A percentile compares a stretch with the other conserved stretches of the same genome.
Evolutionary conservation across 306 rosid species (phyloP).

Genomic region (Castanea mollissima): DNA sequence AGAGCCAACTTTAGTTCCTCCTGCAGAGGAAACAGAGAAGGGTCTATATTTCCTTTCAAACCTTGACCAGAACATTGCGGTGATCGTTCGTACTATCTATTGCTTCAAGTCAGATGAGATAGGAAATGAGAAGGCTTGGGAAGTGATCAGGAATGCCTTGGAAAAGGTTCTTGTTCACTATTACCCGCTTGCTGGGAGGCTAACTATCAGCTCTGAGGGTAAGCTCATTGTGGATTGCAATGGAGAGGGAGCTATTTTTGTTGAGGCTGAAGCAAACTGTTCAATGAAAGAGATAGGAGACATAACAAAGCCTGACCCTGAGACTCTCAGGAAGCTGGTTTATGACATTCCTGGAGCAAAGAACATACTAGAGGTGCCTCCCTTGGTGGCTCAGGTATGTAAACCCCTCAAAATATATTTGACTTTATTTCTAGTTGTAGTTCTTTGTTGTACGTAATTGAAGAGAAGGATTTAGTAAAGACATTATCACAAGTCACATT

Average conservation of each 20-base stretch:
- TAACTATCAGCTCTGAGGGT: conserved; percentile 67
- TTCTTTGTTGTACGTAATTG: not conserved
- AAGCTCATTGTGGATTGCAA: conserved; percentile 83
- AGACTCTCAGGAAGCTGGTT: conserved; percentile 41
- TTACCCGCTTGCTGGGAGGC: conserved; percentile 84
- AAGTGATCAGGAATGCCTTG: conserved; percentile 62
- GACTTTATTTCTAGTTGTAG: not conserved
- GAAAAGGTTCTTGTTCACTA: conserved; percentile 68
- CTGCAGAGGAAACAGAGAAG: conserved; percentile 63
- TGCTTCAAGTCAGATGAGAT: conserved; percentile 50
- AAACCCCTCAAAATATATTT: not conserved
- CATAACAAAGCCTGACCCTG: conserved; percentile 72
- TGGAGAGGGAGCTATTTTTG: conserved; percentile 83
- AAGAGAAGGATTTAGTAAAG: not conserved
- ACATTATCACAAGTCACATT: not conserved
- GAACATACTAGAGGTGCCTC: conserved; percentile 47
- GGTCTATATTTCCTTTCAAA: conserved; percentile 78
- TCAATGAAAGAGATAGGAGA: conserved; percentile 67
- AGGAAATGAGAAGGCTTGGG: conserved; percentile 61
- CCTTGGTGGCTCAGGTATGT: conserved; percentile 45
- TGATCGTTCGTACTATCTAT: conserved; percentile 65
- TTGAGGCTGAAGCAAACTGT: conserved; percentile 86
- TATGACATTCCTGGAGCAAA: conserved; percentile 41
- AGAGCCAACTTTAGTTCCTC: conserved; percentile 58
- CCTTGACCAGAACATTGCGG: conserved; percentile 93